These are phyloP conservation scores for Udeniomyces megalosporus DNA, from an alignment of 768 basidiomycete species.

Conservation along the genomic window DNA sequence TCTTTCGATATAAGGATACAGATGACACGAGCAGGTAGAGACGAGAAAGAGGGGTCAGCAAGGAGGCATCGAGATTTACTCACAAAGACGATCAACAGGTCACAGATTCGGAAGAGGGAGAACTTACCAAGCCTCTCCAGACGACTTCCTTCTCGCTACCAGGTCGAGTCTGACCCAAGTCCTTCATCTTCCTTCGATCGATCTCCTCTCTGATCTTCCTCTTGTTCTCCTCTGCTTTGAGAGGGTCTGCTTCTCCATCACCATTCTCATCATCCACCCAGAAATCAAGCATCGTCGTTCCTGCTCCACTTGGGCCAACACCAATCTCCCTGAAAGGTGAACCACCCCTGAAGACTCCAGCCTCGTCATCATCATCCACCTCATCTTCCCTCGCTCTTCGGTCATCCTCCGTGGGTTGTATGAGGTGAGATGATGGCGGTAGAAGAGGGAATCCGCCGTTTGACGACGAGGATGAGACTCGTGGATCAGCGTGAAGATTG, in stretches of 20 bases:
- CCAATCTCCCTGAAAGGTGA: too few relatives aligned
- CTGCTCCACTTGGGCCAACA: too few relatives aligned
- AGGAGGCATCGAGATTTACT: too few relatives aligned
- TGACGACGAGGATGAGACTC: too few relatives aligned
- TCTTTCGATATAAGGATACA: not conserved
- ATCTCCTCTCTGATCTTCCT: not conserved
- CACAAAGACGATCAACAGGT: too few relatives aligned
- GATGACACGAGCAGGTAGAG: not conserved
- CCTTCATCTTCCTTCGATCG: not conserved
- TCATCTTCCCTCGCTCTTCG: too few relatives aligned
- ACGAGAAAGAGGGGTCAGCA: too few relatives aligned
- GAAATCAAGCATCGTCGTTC: conserved; percentile 8
- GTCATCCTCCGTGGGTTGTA: not conserved
- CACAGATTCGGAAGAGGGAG: not conserved
- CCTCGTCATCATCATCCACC: not conserved
- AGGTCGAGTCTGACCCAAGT: not conserved
- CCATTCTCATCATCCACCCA: conserved; percentile 1
- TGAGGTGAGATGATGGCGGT: too few relatives aligned
- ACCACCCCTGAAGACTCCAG: too few relatives aligned
- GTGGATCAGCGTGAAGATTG: too few relatives aligned
- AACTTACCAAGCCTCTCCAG: conserved; percentile 8
- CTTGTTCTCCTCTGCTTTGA: not conserved
- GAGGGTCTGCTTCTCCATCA: not conserved
- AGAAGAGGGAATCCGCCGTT: too few relatives aligned
- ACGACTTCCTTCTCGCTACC: not conserved